Evolutionary conservation across 1,284 basidiomycete genomes (phyloP), one percentile per base, ranked within the genome.

Genomic region (Austroboletus novae-zelandiae): DNA sequence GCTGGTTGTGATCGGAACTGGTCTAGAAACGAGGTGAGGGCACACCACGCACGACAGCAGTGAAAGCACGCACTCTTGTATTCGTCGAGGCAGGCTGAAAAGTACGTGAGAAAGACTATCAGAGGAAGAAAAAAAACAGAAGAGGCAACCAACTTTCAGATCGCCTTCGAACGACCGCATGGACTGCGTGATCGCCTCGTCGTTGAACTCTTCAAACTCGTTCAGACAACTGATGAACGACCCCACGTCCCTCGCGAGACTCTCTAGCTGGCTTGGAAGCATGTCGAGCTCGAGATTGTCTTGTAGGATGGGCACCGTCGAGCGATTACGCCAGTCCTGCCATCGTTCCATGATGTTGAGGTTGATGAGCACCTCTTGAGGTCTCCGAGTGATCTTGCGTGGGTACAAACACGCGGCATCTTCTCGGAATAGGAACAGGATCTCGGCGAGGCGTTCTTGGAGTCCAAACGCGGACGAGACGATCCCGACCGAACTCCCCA

Each of bases 1-100:
- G 82, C 78, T 1, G 80, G 75, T 5, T 73, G 72, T 50, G 72
- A 77, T 51, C 67, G 70, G 61, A 80, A 80, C 61, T 80, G 78
- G 44, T 52, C 62, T 67, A 40, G 34, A 50, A 23, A 14, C 18
- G 39, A 20, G 7, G 7, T 18, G 25, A 9, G n/a, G 20, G 45
- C 56, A 25, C 45, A 4, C 1, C 20, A 43, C 7, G 13, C 40
- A 40, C 15, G 31, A 65, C 68, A 69, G 37, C 11, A 47, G 1
- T 4, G 3, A 36, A 30, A 18, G 40, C 3, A 52, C 53, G 8
- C 20, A 59, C 59, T 32, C 36, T 65, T 67, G 45, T 70, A 70
- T 25, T 48, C 45, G 17, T 50, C 43, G 9, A 70, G 63, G 47
- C 67, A 55, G 7, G 50, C n/a, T 17, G 66, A 52, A 50, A 68